phyloP scores from a whole-genome alignment of 2,329 filamentous ascomycete genomes.

The Lasiodiplodia gonubiensis region DNA sequence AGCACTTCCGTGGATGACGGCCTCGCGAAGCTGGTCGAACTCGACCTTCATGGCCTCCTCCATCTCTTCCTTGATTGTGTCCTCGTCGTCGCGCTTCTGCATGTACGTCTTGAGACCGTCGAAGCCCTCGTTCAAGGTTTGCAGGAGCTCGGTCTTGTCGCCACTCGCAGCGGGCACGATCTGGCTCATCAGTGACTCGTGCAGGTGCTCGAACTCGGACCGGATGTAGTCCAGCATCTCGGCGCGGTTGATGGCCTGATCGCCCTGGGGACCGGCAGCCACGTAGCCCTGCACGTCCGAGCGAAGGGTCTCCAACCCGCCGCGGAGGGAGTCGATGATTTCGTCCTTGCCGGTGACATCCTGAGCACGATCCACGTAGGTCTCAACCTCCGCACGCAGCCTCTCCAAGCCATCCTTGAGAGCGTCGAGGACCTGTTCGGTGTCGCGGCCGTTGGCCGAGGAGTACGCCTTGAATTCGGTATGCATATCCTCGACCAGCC shows the following conservation, averaged over 20 bases:
- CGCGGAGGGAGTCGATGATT: conserved; percentile 71
- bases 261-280: conserved; percentile 50
- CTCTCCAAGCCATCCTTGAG: conserved; percentile 86
- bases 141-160: conserved; percentile 47
- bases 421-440: conserved; percentile 85
- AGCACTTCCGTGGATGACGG: conserved; percentile 68
- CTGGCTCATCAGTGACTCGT: conserved; percentile 61
- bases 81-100: conserved; percentile 43
- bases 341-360: conserved; percentile 77
- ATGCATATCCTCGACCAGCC: conserved; percentile 66
- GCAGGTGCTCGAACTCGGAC: conserved; percentile 66
- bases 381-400: conserved; percentile 79
- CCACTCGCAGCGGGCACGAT: conserved; percentile 38
- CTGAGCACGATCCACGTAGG: conserved; percentile 75
- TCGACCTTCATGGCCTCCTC: conserved; percentile 79
- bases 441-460: conserved; percentile 77
- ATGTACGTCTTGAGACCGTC: conserved; percentile 50
- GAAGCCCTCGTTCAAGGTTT: conserved; percentile 48
- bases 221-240: conserved; percentile 58
- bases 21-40: conserved; percentile 79
- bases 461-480: conserved; percentile 78
- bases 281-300: conserved; percentile 62
- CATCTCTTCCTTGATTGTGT: conserved; percentile 52
- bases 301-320: conserved; percentile 69
- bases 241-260: conserved; percentile 47